phyloP scores from a whole-genome alignment of 2,329 filamentous ascomycete species.

The Tricladium varicosporioides region DNA sequence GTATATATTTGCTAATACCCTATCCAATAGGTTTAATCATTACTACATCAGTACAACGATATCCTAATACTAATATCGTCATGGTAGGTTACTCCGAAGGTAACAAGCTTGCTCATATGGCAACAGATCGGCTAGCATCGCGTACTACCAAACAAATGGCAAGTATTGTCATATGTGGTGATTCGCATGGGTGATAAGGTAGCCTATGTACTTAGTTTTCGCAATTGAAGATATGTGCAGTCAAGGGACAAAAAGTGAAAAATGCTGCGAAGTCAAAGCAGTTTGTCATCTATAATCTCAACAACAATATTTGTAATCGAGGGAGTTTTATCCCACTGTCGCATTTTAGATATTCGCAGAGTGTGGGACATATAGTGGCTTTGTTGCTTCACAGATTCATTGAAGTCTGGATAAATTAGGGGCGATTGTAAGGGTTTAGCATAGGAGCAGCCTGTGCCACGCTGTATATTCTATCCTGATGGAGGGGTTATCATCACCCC shows the following conservation, averaged over 20 bases:
- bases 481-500: too few species aligned
- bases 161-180: not conserved
- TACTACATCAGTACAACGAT: constrained; percentile 14
- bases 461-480: too few species aligned
- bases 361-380: not conserved
- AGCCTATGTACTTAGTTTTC: not conserved
- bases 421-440: too few species aligned
- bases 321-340: not conserved
- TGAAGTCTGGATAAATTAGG: too few species aligned
- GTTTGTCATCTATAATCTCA: not conserved
- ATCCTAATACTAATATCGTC: constrained; percentile 21
- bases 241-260: not conserved
- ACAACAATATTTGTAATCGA: not conserved
- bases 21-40: constrained; percentile 35
- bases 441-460: too few species aligned
- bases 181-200: not conserved
- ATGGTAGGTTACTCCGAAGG: constrained; percentile 26
- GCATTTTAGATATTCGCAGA: not conserved
- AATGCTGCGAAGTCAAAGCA: not conserved
- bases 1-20: constrained; percentile 39
- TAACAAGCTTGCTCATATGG: constrained; percentile 24
- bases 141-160: not conserved
- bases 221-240: not conserved
- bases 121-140: constrained; percentile 13
- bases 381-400: not conserved